These are phyloP conservation scores for Croton laevigatus DNA, from an alignment of 441 rosid genomes.

Conservation along the genomic window DNA sequence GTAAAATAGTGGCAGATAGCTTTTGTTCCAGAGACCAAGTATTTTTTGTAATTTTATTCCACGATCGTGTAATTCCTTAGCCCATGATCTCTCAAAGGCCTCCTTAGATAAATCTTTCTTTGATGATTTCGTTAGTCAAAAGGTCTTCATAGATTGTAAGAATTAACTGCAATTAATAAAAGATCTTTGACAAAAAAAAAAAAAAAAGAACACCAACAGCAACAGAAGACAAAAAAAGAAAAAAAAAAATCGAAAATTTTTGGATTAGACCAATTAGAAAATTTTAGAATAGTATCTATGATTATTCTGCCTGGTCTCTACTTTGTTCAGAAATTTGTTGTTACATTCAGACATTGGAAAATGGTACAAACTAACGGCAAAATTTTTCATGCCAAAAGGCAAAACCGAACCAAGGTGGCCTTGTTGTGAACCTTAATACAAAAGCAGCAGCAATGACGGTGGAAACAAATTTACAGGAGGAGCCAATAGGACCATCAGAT, in stretches of 20 bases:
- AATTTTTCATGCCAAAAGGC: background rate
- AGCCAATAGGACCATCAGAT: background rate
- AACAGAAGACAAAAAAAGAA: background rate
- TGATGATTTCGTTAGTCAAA: too few relatives aligned
- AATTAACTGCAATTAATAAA: too few relatives aligned
- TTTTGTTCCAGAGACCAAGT: too few relatives aligned
- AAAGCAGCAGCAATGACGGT: background rate
- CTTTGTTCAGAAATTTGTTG: background rate
- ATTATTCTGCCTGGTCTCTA: background rate
- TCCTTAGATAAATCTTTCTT: too few relatives aligned
- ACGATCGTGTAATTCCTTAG: too few relatives aligned
- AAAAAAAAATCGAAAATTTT: background rate
- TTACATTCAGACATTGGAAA: background rate
- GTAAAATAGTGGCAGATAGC: too few relatives aligned
- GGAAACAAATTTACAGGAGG: background rate
- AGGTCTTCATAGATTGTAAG: too few relatives aligned
- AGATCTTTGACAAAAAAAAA: too few relatives aligned
- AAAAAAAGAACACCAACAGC: background rate
- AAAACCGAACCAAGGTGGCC: background rate
- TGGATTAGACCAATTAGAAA: background rate
- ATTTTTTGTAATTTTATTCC: too few relatives aligned
- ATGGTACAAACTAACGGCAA: background rate
- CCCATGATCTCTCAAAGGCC: too few relatives aligned
- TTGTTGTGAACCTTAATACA: background rate
- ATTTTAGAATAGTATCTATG: background rate